Percentiles rank a stretch among this genome's conserved stretches.
Evolutionary conservation across 2,329 filamentous ascomycete genomes (phyloP).

Genomic region (Nemania sp.): DNA sequence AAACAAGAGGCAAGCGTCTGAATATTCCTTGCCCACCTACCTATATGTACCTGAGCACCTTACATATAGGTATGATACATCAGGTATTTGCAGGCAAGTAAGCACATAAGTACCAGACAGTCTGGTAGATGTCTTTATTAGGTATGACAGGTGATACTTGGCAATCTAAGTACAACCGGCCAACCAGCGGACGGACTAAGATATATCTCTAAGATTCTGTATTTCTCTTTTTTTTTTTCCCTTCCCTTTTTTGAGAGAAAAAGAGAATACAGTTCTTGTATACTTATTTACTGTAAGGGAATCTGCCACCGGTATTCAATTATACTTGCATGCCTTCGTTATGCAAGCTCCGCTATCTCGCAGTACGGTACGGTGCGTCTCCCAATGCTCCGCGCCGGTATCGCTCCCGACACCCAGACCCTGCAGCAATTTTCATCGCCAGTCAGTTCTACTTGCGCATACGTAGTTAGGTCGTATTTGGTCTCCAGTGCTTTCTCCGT

Average conservation of each 20-base stretch:
- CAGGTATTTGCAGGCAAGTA: not conserved
- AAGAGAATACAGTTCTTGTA: no score
- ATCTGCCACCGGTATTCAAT: not conserved
- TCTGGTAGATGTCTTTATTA: no score
- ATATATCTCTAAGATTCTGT: no score
- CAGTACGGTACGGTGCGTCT: not conserved
- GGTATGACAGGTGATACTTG: no score
- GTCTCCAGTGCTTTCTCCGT: not conserved
- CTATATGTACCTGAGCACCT: not conserved
- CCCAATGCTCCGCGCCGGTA: slow-evolving; percentile 23
- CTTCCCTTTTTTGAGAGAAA: no score
- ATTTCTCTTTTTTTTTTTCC: no score
- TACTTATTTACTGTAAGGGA: not conserved
- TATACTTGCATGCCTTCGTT: slow-evolving; percentile 1
- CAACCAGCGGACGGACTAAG: no score
- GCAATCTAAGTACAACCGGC: no score
- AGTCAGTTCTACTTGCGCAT: not conserved
- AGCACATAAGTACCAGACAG: no score
- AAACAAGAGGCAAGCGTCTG: not conserved
- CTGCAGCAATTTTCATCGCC: slow-evolving; percentile 2
- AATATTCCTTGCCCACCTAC: no score
- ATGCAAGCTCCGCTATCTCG: slow-evolving; percentile 10
- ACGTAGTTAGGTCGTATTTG: not conserved
- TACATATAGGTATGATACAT: not conserved
- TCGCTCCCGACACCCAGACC: slow-evolving; percentile 19